Base-by-base conservation (phyloP, 116 monocot genomes). In the Dioscorea cayenensis region DNA sequence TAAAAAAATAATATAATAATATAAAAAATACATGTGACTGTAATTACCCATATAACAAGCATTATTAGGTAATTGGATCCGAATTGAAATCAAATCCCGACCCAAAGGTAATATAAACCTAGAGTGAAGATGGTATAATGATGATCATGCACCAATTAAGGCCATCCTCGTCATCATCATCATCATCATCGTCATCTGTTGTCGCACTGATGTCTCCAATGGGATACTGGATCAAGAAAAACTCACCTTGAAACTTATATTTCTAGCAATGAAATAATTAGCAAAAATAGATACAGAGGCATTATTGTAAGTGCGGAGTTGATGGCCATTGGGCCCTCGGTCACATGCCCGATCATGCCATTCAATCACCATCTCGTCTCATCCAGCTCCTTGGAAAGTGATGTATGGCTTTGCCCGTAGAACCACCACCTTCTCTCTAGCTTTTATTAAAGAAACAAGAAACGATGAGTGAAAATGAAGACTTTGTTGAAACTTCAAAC, bases 211-310 rank as follows among this genome's bases (percentile, higher is more conserved):
- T 25, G 25, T 25, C 25, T 25, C 25, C 25, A 25, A 25, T 25
- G 25, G 25, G 25, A 25, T 25, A 25, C 25, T 25, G 25, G 25
- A 18, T 2, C 60, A 19, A 60, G n/a, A 18, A 5, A 20, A 50
- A 69, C 84, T 81, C 75, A 96, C 95, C 92, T 92, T 96, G 84
- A 96, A 96, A 82, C 87, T 92, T 59, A 96, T 92, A 65, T 92
- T 92, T 60, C 75, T 89, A 83, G 92, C 95, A 80, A 37, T 84
- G 83, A 92, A 95, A 86, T 90, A 78, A 66, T 82, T 85, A 87
- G 90, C 78, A 76, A 85, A 79, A 72, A 95, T 84, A 72, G 92
- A 85, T 78, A 95, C 95, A 69, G 95, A 92, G 9, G 95, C 95
- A 11, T 87, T 90, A 43, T 92, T 81, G 63, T 95, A 95, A 23